These are phyloP conservation scores for Passiflora organensis DNA, from an alignment of 345 rosid species.

Conservation along the genomic window DNA sequence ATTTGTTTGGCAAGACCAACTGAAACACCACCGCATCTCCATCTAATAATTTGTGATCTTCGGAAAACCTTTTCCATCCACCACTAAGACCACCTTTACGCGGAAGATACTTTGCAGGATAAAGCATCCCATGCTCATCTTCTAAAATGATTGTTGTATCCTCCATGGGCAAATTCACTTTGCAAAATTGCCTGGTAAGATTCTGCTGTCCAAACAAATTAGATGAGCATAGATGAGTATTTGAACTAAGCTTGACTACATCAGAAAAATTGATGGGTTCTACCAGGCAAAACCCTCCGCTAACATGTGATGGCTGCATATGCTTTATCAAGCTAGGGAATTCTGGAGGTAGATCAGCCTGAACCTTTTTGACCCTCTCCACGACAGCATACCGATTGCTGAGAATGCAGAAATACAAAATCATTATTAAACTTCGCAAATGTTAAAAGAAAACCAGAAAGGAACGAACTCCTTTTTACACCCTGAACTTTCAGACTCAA, in stretches of 20 bases:
- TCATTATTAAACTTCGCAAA: too few relatives aligned
- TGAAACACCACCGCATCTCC: slow-evolving; percentile 27
- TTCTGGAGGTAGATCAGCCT: slow-evolving; percentile 6
- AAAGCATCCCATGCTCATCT: slow-evolving; percentile 14
- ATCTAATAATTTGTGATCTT: slow-evolving; percentile 11
- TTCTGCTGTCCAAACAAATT: slow-evolving; percentile 4
- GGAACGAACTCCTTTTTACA: too few relatives aligned
- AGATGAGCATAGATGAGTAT: neutral
- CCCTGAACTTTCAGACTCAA: too few relatives aligned
- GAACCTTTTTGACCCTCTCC: slow-evolving; percentile 17
- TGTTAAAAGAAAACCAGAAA: too few relatives aligned
- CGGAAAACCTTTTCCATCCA: slow-evolving; percentile 27
- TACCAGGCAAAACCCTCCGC: slow-evolving; percentile 30
- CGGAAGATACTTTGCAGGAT: slow-evolving; percentile 13
- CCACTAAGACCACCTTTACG: slow-evolving; percentile 15
- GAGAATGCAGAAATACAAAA: too few relatives aligned
- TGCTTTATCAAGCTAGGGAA: slow-evolving; percentile 17
- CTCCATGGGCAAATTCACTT: slow-evolving; percentile 20
- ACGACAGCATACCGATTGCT: neutral
- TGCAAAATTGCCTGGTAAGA: slow-evolving; percentile 13
- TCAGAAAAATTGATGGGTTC: neutral
- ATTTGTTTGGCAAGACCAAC: slow-evolving; percentile 18
- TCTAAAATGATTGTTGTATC: slow-evolving; percentile 17
- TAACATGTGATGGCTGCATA: slow-evolving; percentile 22
- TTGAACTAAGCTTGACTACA: neutral